phyloP scores from a whole-genome alignment of 768 basidiomycete species.

The Hypholoma fasciculare region DNA sequence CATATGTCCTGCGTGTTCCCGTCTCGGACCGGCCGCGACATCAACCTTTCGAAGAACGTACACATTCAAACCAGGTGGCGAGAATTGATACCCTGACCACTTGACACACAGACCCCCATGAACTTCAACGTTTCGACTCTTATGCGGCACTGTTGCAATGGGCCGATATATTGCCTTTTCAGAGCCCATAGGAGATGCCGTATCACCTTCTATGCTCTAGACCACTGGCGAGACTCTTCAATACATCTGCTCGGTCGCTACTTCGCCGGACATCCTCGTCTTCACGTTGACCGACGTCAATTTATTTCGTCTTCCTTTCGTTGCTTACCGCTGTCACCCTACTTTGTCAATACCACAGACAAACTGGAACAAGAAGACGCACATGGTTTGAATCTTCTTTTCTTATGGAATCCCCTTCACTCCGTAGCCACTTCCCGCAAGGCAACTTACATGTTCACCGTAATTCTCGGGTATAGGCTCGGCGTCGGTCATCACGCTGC shows the following conservation, averaged over 20 bases:
- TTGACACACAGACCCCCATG: background rate
- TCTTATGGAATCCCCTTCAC: background rate
- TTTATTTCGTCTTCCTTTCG: background rate
- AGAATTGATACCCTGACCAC: background rate
- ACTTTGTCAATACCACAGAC: background rate
- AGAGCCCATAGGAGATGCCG: background rate
- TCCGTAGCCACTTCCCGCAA: background rate
- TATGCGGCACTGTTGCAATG: background rate
- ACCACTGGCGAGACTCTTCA: background rate
- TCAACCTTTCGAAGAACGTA: too few species aligned
- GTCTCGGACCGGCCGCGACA: too few species aligned
- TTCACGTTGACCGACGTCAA: background rate
- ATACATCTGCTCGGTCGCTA: background rate
- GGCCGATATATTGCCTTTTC: slow-evolving; percentile 3
- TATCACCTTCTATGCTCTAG: slow-evolving; percentile 13
- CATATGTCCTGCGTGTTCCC: too few species aligned
- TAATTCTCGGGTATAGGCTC: slow-evolving; percentile 9
- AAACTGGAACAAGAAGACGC: background rate
- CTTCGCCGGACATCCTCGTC: background rate
- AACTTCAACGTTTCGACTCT: background rate
- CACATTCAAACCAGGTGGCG: too few species aligned
- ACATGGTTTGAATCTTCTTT: background rate
- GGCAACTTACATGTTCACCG: slow-evolving; percentile 7
- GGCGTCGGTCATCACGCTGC: background rate
- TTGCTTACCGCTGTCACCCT: background rate